Evolutionary conservation across 2,329 filamentous ascomycete genomes (phyloP).

Genomic region (Diplodia corticola): DNA sequence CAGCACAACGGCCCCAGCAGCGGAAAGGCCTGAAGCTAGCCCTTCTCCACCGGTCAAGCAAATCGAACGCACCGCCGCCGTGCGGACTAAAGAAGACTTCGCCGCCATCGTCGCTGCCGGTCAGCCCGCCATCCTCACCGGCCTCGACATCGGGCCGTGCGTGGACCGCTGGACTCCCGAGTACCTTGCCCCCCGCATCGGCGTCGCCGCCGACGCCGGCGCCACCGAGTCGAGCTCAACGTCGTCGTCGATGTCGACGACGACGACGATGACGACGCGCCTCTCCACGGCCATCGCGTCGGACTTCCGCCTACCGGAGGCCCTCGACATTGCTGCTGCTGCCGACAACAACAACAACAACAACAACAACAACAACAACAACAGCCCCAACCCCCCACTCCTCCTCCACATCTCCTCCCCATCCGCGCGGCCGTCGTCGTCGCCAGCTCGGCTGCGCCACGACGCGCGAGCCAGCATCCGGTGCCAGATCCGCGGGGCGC

Average conservation of each 20-base stretch:
- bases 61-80: slow-evolving; percentile 55
- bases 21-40: neutral
- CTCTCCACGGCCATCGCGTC: slow-evolving; percentile 61
- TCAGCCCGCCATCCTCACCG: slow-evolving; percentile 66
- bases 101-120: slow-evolving; percentile 57
- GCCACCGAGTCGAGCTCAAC: too few relatives aligned
- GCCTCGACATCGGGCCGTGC: slow-evolving; percentile 67
- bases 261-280: slow-evolving; percentile 66
- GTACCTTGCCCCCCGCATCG: slow-evolving; percentile 60
- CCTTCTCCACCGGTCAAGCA: neutral
- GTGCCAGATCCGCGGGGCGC: slow-evolving; percentile 76
- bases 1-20: neutral
- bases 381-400: too few relatives aligned
- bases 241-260: slow-evolving; percentile 65
- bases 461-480: slow-evolving; percentile 89
- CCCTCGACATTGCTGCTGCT: slow-evolving; percentile 56
- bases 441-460: slow-evolving; percentile 78
- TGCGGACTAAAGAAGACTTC: slow-evolving; percentile 61
- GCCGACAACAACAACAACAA: slow-evolving; percentile 37
- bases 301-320: slow-evolving; percentile 69
- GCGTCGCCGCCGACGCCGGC: slow-evolving; percentile 35
- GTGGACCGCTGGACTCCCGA: slow-evolving; percentile 65
- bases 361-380: slow-evolving; percentile 49
- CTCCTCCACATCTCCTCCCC: slow-evolving; percentile 75
- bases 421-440: too few relatives aligned